Percentiles rank a stretch among this genome's conserved stretches.
phyloP scores from a whole-genome alignment of 2,329 filamentous ascomycete genomes.

The Dothistroma septosporum region DNA sequence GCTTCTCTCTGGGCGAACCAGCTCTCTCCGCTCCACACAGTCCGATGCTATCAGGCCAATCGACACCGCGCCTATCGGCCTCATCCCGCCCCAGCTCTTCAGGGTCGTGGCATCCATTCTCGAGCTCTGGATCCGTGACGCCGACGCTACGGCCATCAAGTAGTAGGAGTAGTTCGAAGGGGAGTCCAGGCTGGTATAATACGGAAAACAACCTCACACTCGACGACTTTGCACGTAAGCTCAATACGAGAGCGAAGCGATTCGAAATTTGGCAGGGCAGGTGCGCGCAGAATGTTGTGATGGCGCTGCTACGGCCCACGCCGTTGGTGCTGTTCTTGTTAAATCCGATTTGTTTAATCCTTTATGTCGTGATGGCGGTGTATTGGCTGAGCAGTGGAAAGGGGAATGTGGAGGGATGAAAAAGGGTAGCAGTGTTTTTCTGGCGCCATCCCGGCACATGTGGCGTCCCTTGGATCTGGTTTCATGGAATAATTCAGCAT shows the following conservation, averaged over 20 bases:
- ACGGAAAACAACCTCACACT: constrained; percentile 26
- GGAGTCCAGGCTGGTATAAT: constrained; percentile 31
- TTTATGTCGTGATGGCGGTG: constrained; percentile 22
- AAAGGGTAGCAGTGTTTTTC: not conserved
- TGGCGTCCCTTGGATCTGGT: not conserved
- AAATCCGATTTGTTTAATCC: constrained; percentile 29
- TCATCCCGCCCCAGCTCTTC: not conserved
- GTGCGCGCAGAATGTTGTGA: constrained; percentile 32
- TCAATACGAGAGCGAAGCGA: constrained; percentile 25
- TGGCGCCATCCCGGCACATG: not conserved
- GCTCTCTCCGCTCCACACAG: not conserved
- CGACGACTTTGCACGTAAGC: constrained; percentile 28
- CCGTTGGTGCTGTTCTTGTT: constrained; percentile 31
- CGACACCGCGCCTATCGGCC: not conserved
- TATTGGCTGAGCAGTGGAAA: constrained; percentile 15
- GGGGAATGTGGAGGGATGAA: not conserved
- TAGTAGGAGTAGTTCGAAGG: constrained; percentile 5
- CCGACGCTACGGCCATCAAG: constrained; percentile 4
- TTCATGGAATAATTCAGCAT: too few relatives aligned
- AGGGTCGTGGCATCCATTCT: not conserved
- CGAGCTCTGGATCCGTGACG: constrained; percentile 1
- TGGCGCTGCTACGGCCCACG: constrained; percentile 32
- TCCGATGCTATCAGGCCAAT: not conserved
- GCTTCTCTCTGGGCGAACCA: not conserved
- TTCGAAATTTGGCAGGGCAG: constrained; percentile 26